Percentiles rank a stretch among this genome's conserved stretches.
phyloP scores from a whole-genome alignment of 164 flowering plant genomes.

The Vitis riparia region DNA sequence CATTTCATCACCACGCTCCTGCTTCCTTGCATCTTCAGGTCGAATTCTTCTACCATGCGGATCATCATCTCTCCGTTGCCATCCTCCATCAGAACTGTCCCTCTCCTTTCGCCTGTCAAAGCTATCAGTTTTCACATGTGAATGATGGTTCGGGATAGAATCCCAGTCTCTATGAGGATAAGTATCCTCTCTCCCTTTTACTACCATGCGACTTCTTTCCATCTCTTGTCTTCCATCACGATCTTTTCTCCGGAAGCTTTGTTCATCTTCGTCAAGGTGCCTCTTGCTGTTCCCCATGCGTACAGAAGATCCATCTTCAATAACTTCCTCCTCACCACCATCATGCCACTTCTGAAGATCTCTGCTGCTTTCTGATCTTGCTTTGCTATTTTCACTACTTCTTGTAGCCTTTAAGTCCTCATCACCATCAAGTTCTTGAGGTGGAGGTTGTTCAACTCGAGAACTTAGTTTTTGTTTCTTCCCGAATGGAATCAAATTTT shows the following conservation, averaged over 20 bases:
- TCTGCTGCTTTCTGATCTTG: constrained; percentile 72
- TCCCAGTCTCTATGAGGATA: constrained; percentile 58
- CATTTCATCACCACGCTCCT: constrained; percentile 59
- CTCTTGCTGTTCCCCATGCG: constrained; percentile 38
- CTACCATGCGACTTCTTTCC: constrained; percentile 41
- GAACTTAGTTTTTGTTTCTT: constrained; percentile 59
- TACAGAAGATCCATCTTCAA: constrained; percentile 52
- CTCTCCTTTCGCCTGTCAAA: constrained; percentile 70
- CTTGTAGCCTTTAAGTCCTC: constrained; percentile 64
- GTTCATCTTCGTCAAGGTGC: constrained; percentile 51
- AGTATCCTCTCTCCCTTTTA: constrained; percentile 61
- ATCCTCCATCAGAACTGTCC: constrained; percentile 46
- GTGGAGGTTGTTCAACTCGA: constrained; percentile 41
- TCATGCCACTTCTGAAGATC: constrained; percentile 57
- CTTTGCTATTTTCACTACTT: constrained; percentile 81
- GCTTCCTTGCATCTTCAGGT: constrained; percentile 65
- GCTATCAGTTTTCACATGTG: constrained; percentile 46
- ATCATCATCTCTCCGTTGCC: constrained; percentile 75
- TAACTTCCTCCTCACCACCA: constrained; percentile 70
- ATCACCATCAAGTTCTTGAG: constrained; percentile 44
- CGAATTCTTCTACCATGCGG: constrained; percentile 52
- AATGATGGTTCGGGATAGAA: constrained; percentile 33
- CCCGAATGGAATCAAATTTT: constrained; percentile 12
- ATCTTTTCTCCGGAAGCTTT: constrained; percentile 43
- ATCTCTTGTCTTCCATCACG: constrained; percentile 49